Percentiles rank a stretch among this genome's conserved stretches.
phyloP scores from a whole-genome alignment of 1,284 basidiomycete genomes.

The Trichosporon ovoides region DNA sequence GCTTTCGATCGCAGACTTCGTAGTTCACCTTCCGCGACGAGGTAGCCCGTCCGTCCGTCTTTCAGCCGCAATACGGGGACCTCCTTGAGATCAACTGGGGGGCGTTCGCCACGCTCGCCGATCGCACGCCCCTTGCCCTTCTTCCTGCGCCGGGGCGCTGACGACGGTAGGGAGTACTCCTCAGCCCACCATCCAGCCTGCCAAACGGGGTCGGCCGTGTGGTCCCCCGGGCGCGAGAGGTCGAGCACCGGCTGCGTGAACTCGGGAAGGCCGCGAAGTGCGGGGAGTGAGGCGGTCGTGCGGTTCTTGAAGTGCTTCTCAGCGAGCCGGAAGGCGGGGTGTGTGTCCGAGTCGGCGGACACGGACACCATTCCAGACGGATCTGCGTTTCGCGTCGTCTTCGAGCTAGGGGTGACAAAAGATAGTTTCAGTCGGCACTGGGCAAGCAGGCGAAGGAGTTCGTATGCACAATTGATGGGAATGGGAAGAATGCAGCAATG shows the following conservation, averaged over 20 bases:
- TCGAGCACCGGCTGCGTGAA: constrained; percentile 29
- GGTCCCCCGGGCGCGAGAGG: constrained; percentile 30
- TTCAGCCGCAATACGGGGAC: constrained; percentile 18
- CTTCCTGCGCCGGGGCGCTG: neutral
- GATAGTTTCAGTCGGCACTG: neutral
- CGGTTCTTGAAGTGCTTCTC: constrained; percentile 49
- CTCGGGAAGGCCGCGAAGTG: constrained; percentile 23
- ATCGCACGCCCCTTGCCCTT: constrained; percentile 27
- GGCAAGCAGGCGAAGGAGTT: too few species aligned
- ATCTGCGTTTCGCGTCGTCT: neutral
- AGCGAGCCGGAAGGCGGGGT: constrained; percentile 40
- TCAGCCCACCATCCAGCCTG: constrained; percentile 43
- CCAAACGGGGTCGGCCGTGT: constrained; percentile 40
- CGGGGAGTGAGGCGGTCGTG: constrained; percentile 25
- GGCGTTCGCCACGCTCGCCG: constrained; percentile 26
- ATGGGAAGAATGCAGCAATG: too few species aligned
- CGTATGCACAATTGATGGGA: too few species aligned
- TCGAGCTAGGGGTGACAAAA: neutral
- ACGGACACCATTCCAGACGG: neutral
- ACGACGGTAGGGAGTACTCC: constrained; percentile 11
- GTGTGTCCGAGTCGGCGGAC: neutral
- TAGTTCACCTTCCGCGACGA: constrained; percentile 41
- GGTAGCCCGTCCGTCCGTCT: constrained; percentile 31
- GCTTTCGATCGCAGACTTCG: neutral
- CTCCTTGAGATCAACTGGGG: constrained; percentile 13